phyloP scores from a whole-genome alignment of 345 rosid genomes.

The Gossypioides kirkii region DNA sequence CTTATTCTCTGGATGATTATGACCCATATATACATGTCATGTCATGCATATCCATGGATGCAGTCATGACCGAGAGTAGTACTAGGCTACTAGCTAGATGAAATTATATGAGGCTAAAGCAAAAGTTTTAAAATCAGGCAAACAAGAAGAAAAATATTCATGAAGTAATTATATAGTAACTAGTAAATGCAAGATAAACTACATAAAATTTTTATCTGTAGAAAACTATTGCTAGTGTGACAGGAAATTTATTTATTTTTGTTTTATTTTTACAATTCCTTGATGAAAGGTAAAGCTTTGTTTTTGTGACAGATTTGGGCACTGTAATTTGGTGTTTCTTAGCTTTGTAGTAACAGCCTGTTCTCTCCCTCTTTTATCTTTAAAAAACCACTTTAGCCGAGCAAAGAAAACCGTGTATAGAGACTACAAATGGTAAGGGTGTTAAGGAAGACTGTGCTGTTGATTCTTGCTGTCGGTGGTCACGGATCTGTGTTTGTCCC shows the following conservation, averaged over 20 bases:
- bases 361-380: too few species aligned
- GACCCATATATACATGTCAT: neutral
- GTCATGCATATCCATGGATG: constrained; percentile 1
- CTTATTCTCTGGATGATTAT: neutral
- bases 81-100: neutral
- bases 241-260: neutral
- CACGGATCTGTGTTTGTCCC: constrained; percentile 34
- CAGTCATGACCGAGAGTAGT: neutral
- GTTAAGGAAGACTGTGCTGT: constrained; percentile 26
- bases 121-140: neutral
- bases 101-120: neutral
- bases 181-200: too few species aligned
- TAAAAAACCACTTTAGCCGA: too few species aligned
- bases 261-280: neutral
- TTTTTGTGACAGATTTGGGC: too few species aligned
- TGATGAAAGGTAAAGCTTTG: neutral
- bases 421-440: neutral
- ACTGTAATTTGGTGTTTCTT: too few species aligned
- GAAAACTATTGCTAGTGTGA: neutral
- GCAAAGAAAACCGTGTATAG: neutral
- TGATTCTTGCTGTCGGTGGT: constrained; percentile 43
- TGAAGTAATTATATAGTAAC: neutral
- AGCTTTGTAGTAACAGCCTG: too few species aligned
- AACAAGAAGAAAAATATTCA: neutral
- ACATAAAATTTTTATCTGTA: neutral